phyloP scores from a whole-genome alignment of 495 filamentous ascomycete species.

The Penicillium maclennaniae region DNA sequence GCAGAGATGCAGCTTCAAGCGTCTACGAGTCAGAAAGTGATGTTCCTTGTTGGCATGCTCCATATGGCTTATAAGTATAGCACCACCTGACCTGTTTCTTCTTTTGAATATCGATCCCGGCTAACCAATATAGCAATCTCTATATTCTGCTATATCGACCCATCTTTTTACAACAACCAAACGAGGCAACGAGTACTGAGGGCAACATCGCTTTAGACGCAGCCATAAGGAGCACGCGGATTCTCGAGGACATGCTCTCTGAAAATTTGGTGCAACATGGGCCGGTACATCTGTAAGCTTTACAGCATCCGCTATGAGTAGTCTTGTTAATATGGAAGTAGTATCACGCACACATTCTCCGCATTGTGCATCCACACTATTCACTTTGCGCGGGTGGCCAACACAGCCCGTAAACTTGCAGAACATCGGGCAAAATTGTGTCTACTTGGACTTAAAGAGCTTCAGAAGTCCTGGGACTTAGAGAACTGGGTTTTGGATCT shows the following conservation, averaged over 20 bases:
- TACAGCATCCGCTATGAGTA: too few species aligned
- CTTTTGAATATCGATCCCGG: not conserved
- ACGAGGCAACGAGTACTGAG: conserved; percentile 16
- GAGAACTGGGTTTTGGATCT: conserved; percentile 46
- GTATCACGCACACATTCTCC: conserved; percentile 46
- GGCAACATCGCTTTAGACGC: conserved; percentile 41
- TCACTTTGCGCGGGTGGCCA: conserved; percentile 33
- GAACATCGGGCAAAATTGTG: conserved; percentile 47
- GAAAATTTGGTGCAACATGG: conserved; percentile 43
- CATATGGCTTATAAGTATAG: conserved; percentile 45
- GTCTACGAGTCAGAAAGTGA: conserved; percentile 21
- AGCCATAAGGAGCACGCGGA: conserved; percentile 40
- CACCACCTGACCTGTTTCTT: not conserved
- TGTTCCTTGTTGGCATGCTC: conserved; percentile 40
- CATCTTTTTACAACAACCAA: conserved; percentile 28
- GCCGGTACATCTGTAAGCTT: conserved; percentile 40
- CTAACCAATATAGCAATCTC: conserved; percentile 30
- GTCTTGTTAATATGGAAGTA: conserved; percentile 8
- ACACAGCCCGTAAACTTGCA: conserved; percentile 39
- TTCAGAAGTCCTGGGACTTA: conserved; percentile 47
- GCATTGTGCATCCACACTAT: conserved; percentile 48
- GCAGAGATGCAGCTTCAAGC: conserved; percentile 29
- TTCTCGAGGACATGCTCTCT: conserved; percentile 46
- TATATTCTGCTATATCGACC: conserved; percentile 41
- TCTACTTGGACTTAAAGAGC: conserved; percentile 41